phyloP scores from a whole-genome alignment of 352 stramenopile species.

The Globisporangium camurandrum region DNA sequence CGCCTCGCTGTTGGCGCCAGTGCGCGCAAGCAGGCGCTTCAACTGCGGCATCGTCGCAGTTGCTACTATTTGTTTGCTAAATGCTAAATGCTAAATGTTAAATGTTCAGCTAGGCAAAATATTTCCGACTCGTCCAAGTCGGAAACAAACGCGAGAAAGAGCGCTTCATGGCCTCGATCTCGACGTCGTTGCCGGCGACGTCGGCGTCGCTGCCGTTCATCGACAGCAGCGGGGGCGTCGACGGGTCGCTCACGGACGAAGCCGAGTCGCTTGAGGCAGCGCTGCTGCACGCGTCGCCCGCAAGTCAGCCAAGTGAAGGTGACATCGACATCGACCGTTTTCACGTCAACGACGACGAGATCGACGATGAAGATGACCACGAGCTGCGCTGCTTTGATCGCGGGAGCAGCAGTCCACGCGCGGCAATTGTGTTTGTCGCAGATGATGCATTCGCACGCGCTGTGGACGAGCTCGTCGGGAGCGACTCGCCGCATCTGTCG shows the following conservation, averaged over 20 bases:
- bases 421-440: conserved; percentile 3
- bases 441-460: conserved; percentile 3
- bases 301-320: background rate
- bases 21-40: conserved; percentile 17
- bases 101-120: too few relatives aligned
- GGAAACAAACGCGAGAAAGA: too few relatives aligned
- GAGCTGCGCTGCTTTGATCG: conserved; percentile 14
- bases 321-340: background rate
- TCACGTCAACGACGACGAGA: conserved; percentile 10
- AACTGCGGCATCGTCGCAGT: conserved; percentile 31
- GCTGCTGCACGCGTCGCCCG: conserved; percentile 6
- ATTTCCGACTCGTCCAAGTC: too few relatives aligned
- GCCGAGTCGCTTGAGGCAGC: too few relatives aligned
- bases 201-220: background rate
- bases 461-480: background rate
- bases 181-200: background rate
- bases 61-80: too few relatives aligned
- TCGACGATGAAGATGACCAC: conserved; percentile 12
- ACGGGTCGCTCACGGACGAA: background rate
- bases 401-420: background rate
- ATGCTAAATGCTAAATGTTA: too few relatives aligned
- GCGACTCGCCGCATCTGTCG: background rate
- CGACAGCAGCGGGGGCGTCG: background rate
- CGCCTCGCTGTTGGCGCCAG: background rate
- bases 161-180: too few relatives aligned